Base-by-base conservation (phyloP, 208 protist genomes). In the Vickermania spadyakhi region DNA sequence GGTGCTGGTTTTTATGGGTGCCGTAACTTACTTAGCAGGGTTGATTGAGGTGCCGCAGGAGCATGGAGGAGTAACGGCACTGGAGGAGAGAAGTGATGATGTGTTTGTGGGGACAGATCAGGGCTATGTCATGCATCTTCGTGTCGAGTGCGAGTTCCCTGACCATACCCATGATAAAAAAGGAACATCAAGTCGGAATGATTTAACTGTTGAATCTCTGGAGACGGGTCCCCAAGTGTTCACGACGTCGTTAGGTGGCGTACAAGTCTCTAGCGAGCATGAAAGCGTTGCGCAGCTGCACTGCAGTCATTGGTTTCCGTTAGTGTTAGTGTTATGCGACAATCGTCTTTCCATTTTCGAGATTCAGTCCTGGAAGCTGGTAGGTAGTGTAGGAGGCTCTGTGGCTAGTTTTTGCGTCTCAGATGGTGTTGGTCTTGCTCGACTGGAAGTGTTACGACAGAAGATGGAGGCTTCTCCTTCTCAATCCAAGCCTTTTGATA, bases 251-350 rank as follows among this genome's bases (percentile, higher is more conserved):
- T 56, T 73, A 36, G 62, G 50, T 13, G 60, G 42, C 22, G 52
- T 29, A 29, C 26, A 49, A 29, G 36, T 78, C 0, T 68, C 64
- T 31, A 28, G 21, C 3, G 36, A 52, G 26, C 31, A 61, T 28
- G 26, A 13, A 28, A 42, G 55, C 7, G 68, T 91, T 14, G 66
- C 73, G 41, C 75, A 77, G 31, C 22, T 91, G 1, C 81, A 91
- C 60, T 81, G 88, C 61, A 85, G 84, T 58, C 75, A 79, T 3
- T 79, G 66, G n/a, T 79, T 86, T 23, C 70, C 59, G 21, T 52
- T 88, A 7, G 55, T 89, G 25, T 86, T 91, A 70, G 84, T 81
- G 21, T 66, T 84, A 7, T 82, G 72, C 58, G 79, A 73, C 25
- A 67, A 67, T 1, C 55, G 66, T 7, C 68, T 91, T 25, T 30